Percentiles rank a stretch among this genome's conserved stretches.
phyloP scores from a whole-genome alignment of 371 early-diverging fungal species.

The Batrachochytrium dendrobatidis region DNA sequence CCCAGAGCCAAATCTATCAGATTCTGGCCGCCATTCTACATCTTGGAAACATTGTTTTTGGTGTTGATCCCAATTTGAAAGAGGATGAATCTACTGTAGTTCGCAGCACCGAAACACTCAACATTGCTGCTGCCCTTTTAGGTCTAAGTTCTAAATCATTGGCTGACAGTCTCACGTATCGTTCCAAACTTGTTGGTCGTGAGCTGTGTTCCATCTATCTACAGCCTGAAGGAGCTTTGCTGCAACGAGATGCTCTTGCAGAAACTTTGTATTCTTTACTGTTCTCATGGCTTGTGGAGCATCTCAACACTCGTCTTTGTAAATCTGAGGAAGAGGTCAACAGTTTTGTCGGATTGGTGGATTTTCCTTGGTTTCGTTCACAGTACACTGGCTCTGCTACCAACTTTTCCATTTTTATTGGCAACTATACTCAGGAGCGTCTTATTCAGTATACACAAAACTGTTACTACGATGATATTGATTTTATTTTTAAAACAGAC shows the following conservation, averaged over 20 bases:
- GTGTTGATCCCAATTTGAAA: too few species aligned
- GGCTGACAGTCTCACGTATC: constrained; percentile 75
- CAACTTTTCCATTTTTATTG: too few species aligned
- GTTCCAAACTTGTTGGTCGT: constrained; percentile 44
- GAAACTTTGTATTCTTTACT: constrained; percentile 69
- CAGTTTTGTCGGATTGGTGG: not conserved
- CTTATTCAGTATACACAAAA: constrained; percentile 49
- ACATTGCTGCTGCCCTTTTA: constrained; percentile 71
- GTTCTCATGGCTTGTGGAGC: constrained; percentile 73
- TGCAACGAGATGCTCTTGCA: constrained; percentile 76
- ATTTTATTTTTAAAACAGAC: constrained; percentile 13
- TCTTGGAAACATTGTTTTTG: constrained; percentile 79
- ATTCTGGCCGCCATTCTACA: constrained; percentile 81
- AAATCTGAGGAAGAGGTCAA: constrained; percentile 13
- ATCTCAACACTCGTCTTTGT: constrained; percentile 72
- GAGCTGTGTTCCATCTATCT: constrained; percentile 79
- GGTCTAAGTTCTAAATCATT: constrained; percentile 74
- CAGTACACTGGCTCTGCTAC: constrained; percentile 2
- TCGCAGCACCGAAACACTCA: constrained; percentile 24
- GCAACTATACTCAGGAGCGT: constrained; percentile 71
- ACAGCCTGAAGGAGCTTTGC: constrained; percentile 63
- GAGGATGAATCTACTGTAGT: constrained; percentile 34
- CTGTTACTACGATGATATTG: constrained; percentile 9
- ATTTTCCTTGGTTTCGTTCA: not conserved
- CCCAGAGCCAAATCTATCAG: constrained; percentile 70